Conservation (phyloP, 1,284 basidiomycete species). For the Tausonia pullulans region DNA sequence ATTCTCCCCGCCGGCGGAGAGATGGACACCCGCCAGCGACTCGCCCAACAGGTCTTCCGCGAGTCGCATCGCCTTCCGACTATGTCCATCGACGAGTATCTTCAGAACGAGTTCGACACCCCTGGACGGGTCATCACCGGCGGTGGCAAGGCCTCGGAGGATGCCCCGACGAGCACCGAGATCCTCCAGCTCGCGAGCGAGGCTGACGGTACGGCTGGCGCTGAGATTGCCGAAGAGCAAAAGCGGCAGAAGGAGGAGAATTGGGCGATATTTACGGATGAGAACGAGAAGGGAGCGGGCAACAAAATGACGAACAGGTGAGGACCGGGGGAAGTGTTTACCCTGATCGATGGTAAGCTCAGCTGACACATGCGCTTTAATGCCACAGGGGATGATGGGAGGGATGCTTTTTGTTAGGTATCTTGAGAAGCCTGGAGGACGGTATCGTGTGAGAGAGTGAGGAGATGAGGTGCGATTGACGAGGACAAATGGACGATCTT, state of each 20-base stretch:
- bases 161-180: slow-evolving; percentile 59
- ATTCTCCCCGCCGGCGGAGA: slow-evolving; percentile 61
- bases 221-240: slow-evolving; percentile 60
- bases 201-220: slow-evolving; percentile 63
- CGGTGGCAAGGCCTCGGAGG: slow-evolving; percentile 62
- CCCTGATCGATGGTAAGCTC: too few species aligned
- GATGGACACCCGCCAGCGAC: slow-evolving; percentile 47
- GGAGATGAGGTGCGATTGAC: too few species aligned
- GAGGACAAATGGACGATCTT: too few species aligned
- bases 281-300: slow-evolving; percentile 68
- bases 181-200: slow-evolving; percentile 66
- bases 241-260: slow-evolving; percentile 71
- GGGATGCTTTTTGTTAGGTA: too few species aligned
- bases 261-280: slow-evolving; percentile 75
- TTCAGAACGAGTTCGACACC: slow-evolving; percentile 56
- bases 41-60: slow-evolving; percentile 73
- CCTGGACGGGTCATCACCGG: slow-evolving; percentile 56
- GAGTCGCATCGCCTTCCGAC: slow-evolving; percentile 80
- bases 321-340: too few species aligned
- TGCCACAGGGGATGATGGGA: too few species aligned
- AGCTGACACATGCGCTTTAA: too few species aligned
- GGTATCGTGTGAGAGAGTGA: too few species aligned
- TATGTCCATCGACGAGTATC: slow-evolving; percentile 93
- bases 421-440: too few species aligned
- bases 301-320: slow-evolving; percentile 63